A percentile compares a stretch with the other conserved stretches of the same genome.
These are phyloP conservation scores for Wallacemonas sp. DNA, from an alignment of 208 protist species.

Conservation along the genomic window DNA sequence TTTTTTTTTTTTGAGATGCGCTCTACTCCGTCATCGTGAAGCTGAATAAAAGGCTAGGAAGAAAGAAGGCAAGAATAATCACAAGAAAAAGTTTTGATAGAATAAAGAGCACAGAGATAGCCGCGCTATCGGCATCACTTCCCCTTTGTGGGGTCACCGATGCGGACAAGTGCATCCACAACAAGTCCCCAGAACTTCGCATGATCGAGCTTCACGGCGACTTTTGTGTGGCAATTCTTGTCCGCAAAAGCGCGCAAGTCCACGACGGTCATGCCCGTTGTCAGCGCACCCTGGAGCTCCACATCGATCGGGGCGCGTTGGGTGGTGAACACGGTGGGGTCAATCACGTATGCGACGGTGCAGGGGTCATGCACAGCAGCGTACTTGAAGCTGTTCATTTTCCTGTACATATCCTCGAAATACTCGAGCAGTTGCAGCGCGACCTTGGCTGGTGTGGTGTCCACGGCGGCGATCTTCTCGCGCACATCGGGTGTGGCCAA, in stretches of 20 bases:
- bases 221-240: conserved; percentile 57
- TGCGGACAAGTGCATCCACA: conserved; percentile 56
- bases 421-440: conserved; percentile 51
- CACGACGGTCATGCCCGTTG: conserved; percentile 59
- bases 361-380: conserved; percentile 75
- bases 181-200: conserved; percentile 72
- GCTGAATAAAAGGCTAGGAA: too few relatives aligned
- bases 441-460: conserved; percentile 33
- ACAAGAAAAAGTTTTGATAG: too few relatives aligned
- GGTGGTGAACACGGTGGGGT: conserved; percentile 58
- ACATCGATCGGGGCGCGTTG: conserved; percentile 53
- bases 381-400: conserved; percentile 20
- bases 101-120: too few relatives aligned
- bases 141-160: conserved; percentile 51
- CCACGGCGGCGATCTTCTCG: conserved; percentile 36
- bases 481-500: conserved; percentile 47
- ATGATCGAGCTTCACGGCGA: conserved; percentile 61
- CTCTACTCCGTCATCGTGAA: too few relatives aligned
- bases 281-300: conserved; percentile 47
- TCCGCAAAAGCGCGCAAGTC: conserved; percentile 39
- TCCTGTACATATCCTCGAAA: conserved; percentile 51
- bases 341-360: conserved; percentile 75
- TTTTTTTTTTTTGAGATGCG: too few relatives aligned
- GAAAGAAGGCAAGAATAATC: too few relatives aligned
- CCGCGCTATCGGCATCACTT: too few relatives aligned